These are phyloP conservation scores for Pleurotus salmoneostramineus DNA, from an alignment of 768 basidiomycete species.

Conservation along the genomic window DNA sequence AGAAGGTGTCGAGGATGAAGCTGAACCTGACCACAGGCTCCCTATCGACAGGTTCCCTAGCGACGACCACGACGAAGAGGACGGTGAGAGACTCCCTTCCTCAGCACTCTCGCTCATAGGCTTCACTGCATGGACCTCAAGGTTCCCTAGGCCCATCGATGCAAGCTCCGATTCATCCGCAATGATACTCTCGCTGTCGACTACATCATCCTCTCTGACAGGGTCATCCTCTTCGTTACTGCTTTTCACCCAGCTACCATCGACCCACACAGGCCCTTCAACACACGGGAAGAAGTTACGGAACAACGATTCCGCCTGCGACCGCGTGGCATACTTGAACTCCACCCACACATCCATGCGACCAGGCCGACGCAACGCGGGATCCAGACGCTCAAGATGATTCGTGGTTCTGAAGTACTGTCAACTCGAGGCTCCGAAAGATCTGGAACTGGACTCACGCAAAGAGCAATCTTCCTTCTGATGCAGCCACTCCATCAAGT, in stretches of 20 bases:
- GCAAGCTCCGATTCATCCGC: slow-evolving; percentile 9
- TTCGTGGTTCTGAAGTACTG: slow-evolving; percentile 65
- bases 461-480: slow-evolving; percentile 85
- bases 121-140: slow-evolving; percentile 8
- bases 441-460: slow-evolving; percentile 52
- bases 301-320: slow-evolving; percentile 85
- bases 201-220: slow-evolving; percentile 30
- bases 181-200: slow-evolving; percentile 22
- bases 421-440: slow-evolving; percentile 4
- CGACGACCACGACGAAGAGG: slow-evolving; percentile 25
- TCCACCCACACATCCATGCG: slow-evolving; percentile 93
- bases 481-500: slow-evolving; percentile 81
- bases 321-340: slow-evolving; percentile 82
- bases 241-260: slow-evolving; percentile 4
- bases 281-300: slow-evolving; percentile 82
- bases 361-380: slow-evolving; percentile 87
- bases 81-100: slow-evolving; percentile 14
- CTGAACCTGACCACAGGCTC: slow-evolving; percentile 32
- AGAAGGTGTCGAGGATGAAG: slow-evolving; percentile 39
- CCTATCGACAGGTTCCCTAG: slow-evolving; percentile 2
- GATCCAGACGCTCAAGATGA: slow-evolving; percentile 87
- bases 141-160: slow-evolving; percentile 7
- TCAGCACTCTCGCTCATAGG: slow-evolving; percentile 13
- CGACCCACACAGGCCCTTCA: slow-evolving; percentile 3
- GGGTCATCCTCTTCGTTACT: background rate